phyloP scores from a whole-genome alignment of 169 alveolate genomes.

The Plasmodium yoelii region DNA sequence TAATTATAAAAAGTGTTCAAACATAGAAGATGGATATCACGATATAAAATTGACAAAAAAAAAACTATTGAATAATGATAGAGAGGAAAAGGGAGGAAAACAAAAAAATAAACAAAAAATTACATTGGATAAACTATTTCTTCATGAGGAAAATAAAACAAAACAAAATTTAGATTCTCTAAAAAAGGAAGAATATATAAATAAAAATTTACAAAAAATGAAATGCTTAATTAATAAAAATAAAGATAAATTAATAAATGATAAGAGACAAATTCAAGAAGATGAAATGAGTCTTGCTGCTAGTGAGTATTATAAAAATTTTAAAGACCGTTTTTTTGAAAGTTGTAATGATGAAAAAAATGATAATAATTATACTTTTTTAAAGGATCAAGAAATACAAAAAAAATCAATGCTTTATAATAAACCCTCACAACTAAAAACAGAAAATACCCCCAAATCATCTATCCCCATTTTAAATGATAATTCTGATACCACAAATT shows the following conservation, averaged over 20 bases:
- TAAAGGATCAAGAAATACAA: not conserved
- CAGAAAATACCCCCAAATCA: not conserved
- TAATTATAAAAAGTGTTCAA: not conserved
- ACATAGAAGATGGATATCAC: too few relatives aligned
- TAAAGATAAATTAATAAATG: constrained; percentile 25
- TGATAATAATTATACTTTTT: not conserved
- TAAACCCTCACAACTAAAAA: not conserved
- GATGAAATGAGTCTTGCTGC: constrained; percentile 39
- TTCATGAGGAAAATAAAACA: constrained; percentile 11
- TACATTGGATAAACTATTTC: constrained; percentile 41
- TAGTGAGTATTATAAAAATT: constrained; percentile 18
- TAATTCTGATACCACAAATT: not conserved
- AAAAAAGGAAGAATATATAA: constrained; percentile 25
- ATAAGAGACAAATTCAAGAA: constrained; percentile 11
- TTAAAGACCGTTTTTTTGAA: constrained; percentile 35
- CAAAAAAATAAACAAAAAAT: constrained; percentile 32
- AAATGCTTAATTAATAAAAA: constrained; percentile 30
- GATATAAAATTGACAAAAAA: not conserved
- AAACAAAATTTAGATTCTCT: not conserved
- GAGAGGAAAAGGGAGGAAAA: not conserved
- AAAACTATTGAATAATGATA: not conserved
- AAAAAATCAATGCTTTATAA: not conserved
- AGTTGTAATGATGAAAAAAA: constrained; percentile 8
- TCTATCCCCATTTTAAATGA: constrained; percentile 5
- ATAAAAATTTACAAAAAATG: constrained; percentile 51